Percentiles rank a stretch among this genome's conserved stretches.
phyloP scores from a whole-genome alignment of 345 rosid genomes.

The Adansonia digitata region DNA sequence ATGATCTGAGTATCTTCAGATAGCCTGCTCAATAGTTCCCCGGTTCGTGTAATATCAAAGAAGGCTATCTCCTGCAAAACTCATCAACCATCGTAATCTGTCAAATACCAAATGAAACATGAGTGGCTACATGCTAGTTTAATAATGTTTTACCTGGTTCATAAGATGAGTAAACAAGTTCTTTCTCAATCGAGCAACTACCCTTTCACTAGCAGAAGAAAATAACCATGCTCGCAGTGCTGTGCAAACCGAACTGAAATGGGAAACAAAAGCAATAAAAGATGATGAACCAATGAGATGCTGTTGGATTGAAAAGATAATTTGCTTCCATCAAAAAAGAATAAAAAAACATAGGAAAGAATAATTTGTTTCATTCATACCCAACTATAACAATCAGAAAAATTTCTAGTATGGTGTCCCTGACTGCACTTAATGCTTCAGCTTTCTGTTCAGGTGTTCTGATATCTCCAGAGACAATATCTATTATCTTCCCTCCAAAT shows the following conservation, averaged over 20 bases:
- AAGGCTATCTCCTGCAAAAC: conserved; percentile 53
- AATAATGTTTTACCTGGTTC: conserved; percentile 34
- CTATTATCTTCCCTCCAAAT: conserved; percentile 63
- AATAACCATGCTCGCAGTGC: conserved; percentile 61
- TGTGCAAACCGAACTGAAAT: conserved; percentile 45
- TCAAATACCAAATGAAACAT: not conserved
- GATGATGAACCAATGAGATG: not conserved
- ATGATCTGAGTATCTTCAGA: conserved; percentile 67
- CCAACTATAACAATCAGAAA: conserved; percentile 48
- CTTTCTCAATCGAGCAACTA: conserved; percentile 59
- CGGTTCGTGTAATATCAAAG: conserved; percentile 58
- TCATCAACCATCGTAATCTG: not conserved
- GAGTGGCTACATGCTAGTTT: not conserved
- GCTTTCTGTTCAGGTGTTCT: conserved; percentile 40
- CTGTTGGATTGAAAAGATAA: not conserved
- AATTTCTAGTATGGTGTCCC: conserved; percentile 37
- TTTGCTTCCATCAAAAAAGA: not conserved
- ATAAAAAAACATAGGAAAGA: too few relatives aligned
- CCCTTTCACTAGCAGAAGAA: conserved; percentile 60
- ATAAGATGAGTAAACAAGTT: conserved; percentile 51
- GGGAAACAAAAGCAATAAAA: not conserved
- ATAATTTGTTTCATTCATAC: too few relatives aligned
- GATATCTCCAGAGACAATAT: conserved; percentile 54
- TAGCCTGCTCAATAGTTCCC: conserved; percentile 61
- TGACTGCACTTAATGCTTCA: conserved; percentile 42